Conservation (phyloP, 345 rosid species). For the Draba incana region DNA sequence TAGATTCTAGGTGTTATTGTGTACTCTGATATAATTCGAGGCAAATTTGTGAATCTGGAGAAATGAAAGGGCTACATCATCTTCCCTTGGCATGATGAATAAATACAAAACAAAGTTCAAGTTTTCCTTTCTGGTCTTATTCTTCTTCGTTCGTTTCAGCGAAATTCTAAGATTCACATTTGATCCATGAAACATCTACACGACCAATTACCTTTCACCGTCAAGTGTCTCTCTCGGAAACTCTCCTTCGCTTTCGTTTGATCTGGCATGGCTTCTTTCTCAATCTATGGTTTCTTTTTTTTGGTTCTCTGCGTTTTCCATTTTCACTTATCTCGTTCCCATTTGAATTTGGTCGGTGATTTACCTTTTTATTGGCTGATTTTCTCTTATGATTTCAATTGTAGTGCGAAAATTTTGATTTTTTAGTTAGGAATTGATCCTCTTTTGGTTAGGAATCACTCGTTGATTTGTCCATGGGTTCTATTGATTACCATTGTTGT, state of each 20-base stretch:
- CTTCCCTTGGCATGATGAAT: neutral
- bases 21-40: neutral
- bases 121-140: conserved; percentile 27
- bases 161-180: conserved; percentile 39
- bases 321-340: neutral
- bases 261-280: conserved; percentile 38
- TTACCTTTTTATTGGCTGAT: too few species aligned
- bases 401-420: conserved; percentile 10
- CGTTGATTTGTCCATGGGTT: conserved; percentile 7
- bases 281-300: too few species aligned
- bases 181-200: conserved; percentile 33
- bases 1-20: neutral
- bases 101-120: conserved; percentile 16
- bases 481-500: conserved; percentile 16
- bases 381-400: conserved; percentile 5
- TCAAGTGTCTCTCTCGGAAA: conserved; percentile 14
- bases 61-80: neutral
- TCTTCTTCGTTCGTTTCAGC: conserved; percentile 32
- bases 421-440: neutral
- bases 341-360: conserved; percentile 3
- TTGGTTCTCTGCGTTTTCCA: too few species aligned
- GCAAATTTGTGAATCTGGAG: neutral
- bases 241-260: conserved; percentile 28
- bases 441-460: neutral
- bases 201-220: conserved; percentile 10